These are phyloP conservation scores for Trifolium repens DNA, from an alignment of 306 rosid species.

Conservation along the genomic window DNA sequence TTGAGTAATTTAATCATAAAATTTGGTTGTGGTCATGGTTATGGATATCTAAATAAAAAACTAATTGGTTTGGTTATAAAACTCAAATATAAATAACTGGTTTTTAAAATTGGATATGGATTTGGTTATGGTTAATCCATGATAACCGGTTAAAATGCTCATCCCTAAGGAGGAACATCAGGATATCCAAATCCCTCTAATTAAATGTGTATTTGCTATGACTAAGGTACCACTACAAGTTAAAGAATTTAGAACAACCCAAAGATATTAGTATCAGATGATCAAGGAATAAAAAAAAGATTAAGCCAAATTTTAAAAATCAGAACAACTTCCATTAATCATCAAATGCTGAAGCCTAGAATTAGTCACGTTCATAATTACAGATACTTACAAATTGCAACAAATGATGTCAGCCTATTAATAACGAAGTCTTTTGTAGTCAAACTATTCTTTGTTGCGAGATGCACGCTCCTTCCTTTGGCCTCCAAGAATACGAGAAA, in stretches of 20 bases:
- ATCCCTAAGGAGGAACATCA: background rate
- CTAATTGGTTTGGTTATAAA: no score
- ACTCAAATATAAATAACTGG: no score
- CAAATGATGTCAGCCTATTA: slow-evolving; percentile 15
- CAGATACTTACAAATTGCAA: slow-evolving; percentile 41
- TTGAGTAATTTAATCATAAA: no score
- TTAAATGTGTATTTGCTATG: background rate
- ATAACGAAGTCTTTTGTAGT: background rate
- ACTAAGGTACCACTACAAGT: background rate
- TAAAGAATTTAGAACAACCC: background rate
- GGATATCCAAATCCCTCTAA: background rate
- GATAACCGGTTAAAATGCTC: no score
- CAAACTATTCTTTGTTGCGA: slow-evolving; percentile 49
- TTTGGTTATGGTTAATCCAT: no score
- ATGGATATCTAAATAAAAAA: no score
- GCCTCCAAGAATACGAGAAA: slow-evolving; percentile 58
- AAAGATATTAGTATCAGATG: background rate
- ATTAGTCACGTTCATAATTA: slow-evolving; percentile 28
- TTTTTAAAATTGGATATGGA: no score
- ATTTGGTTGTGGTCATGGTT: no score
- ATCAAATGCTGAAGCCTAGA: slow-evolving; percentile 20
- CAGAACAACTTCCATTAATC: background rate
- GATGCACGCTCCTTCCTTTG: slow-evolving; percentile 54
- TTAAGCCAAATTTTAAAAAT: background rate
- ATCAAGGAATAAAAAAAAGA: background rate